Percentiles rank a stretch among this genome's conserved stretches.
phyloP scores from a whole-genome alignment of 2,329 filamentous ascomycete genomes.

The Rutstroemia sydowiana region DNA sequence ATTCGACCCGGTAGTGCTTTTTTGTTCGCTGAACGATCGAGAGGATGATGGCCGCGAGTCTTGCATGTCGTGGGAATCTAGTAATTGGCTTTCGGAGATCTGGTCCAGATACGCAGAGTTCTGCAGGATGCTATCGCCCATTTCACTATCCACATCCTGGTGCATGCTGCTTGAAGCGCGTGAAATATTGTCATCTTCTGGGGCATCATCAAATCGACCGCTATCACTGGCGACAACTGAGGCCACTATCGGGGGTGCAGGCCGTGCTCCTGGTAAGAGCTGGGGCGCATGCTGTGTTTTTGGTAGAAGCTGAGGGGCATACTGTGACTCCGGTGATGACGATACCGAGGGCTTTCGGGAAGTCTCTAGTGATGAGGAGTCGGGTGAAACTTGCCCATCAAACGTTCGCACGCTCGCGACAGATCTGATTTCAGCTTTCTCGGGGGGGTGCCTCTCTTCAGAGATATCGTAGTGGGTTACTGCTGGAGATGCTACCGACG shows the following conservation, averaged over 20 bases:
- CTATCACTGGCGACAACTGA: slow-evolving; percentile 24
- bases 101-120: slow-evolving; percentile 28
- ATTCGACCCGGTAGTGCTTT: neutral
- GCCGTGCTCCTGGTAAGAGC: no score
- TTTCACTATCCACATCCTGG: slow-evolving; percentile 16
- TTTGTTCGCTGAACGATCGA: slow-evolving; percentile 2
- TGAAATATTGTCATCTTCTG: slow-evolving; percentile 26
- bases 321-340: slow-evolving; percentile 12
- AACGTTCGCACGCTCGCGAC: slow-evolving; percentile 26
- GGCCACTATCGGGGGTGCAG: slow-evolving; percentile 5
- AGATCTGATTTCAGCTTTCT: slow-evolving; percentile 28
- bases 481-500: slow-evolving; percentile 51
- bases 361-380: slow-evolving; percentile 14
- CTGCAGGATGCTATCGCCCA: slow-evolving; percentile 24
- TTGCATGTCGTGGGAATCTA: slow-evolving; percentile 24
- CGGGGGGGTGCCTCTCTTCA: slow-evolving; percentile 12
- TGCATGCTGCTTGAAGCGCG: slow-evolving; percentile 18
- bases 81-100: slow-evolving; percentile 26
- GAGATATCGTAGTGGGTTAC: slow-evolving; percentile 40
- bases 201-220: slow-evolving; percentile 30
- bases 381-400: slow-evolving; percentile 18
- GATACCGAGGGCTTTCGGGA: slow-evolving; percentile 14
- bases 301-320: neutral
- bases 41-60: slow-evolving; percentile 23
- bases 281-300: neutral